Evolutionary conservation across 305 asterid species (phyloP).

Genomic region (Solanum hybrid): DNA sequence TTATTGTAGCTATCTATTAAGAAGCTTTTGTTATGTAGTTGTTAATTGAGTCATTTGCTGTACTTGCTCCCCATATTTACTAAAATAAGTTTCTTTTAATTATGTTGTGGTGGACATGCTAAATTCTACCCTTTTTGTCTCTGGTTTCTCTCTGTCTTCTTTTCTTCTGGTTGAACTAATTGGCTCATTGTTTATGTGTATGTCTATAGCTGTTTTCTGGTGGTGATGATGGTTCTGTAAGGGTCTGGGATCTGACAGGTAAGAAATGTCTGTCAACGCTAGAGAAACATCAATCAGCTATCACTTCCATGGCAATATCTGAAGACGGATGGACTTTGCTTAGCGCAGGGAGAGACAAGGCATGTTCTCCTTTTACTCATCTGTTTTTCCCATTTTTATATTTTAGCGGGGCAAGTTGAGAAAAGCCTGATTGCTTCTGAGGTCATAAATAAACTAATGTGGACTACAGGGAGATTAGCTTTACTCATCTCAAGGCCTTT

Average conservation of each 20-base stretch:
- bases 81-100: not conserved
- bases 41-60: not conserved
- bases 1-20: not conserved
- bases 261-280: constrained; percentile 70
- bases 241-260: constrained; percentile 73
- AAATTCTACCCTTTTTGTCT: not conserved
- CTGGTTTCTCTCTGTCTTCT: not conserved
- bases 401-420: not conserved
- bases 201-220: constrained; percentile 67
- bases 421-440: not conserved
- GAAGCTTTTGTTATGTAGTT: not conserved
- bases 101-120: not conserved
- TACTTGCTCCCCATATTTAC: not conserved
- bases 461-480: not conserved
- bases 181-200: constrained; percentile 8
- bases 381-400: not conserved
- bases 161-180: not conserved
- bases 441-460: not conserved
- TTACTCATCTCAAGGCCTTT: not conserved
- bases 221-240: constrained; percentile 70
- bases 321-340: constrained; percentile 89
- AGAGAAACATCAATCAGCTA: constrained; percentile 81
- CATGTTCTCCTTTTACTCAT: constrained; percentile 8
- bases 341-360: constrained; percentile 96
- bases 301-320: constrained; percentile 83